Evolutionary conservation across 2,329 filamentous ascomycete genomes (phyloP), one percentile per base, ranked within the genome.

Genomic region (Conoideocrella luteorostrata): DNA sequence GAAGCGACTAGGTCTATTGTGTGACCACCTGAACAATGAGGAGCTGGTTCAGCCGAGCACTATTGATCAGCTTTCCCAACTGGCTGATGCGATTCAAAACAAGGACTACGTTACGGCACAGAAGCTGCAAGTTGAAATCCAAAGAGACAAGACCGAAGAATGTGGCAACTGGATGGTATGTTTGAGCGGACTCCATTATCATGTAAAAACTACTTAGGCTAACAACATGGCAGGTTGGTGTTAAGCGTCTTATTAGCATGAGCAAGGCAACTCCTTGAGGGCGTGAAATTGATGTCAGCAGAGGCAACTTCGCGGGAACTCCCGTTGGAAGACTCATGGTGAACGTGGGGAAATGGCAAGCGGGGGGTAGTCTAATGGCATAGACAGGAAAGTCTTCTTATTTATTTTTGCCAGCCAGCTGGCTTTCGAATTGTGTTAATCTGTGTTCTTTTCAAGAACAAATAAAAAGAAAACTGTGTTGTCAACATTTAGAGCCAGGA

Each of bases 11-110:
- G 87, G 86, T 56, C 82, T 96, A 39, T 72, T 98, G n/a, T 97
- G 96, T 62, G 91, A 98, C 60, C 89, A 96, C 63, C 74, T 98
- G 37, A 98, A 97, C 74, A 97, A 97, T 53, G 86, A 90, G 58
- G 90, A 97, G 58, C 72, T 96, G 32, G 73, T 97, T 43, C 86
- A 85, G 68, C 78, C 86, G 2, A 83, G 86, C 56, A 96, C 86
- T 1, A 77, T 90, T 39, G 72, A 78, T 48, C 73, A 82, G 59
- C 70, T 90, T 55, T 71, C 73, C 7, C 69, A 80, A 54, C 67
- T 89, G 23, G 76, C 86, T 7, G 68, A 78, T 49, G 79, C 84
- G 21, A 64, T 94, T 43, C 78, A 86, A 53, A 64, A 70, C 44
- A 82, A 80, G 68, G 74, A 93, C 54, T 90, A 86, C 52, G 75